Evolutionary conservation across 495 filamentous ascomycete species (phyloP).

Genomic region (Neurospora sp.): DNA sequence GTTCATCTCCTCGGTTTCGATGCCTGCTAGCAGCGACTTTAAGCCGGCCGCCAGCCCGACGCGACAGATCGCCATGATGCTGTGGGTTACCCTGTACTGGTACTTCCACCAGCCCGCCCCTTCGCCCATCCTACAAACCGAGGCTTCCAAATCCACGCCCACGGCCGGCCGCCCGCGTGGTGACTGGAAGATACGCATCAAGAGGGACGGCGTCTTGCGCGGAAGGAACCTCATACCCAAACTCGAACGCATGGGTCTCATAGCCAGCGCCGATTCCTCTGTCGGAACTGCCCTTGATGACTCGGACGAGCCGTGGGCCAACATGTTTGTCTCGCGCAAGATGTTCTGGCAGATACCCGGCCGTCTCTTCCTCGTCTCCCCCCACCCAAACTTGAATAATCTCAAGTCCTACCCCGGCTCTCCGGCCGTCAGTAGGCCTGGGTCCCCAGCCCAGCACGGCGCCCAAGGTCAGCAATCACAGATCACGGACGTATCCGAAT

Average conservation of each 20-base stretch:
- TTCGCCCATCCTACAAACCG: conserved; percentile 43
- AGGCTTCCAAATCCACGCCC: conserved; percentile 55
- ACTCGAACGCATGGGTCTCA: conserved; percentile 84
- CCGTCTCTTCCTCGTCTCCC: conserved; percentile 76
- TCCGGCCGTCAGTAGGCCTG: conserved; percentile 42
- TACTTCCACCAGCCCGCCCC: conserved; percentile 81
- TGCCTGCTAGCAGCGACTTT: conserved; percentile 67
- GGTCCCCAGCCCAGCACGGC: conserved; percentile 46
- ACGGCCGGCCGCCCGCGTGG: conserved; percentile 61
- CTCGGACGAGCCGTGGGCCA: conserved; percentile 54
- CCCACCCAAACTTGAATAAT: conserved; percentile 46
- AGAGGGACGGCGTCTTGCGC: conserved; percentile 76
- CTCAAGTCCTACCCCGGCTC: conserved; percentile 47
- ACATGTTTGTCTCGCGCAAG: conserved; percentile 72
- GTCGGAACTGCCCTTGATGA: conserved; percentile 59
- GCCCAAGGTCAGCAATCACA: conserved; percentile 8
- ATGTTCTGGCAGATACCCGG: conserved; percentile 91
- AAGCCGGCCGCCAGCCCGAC: conserved; percentile 70
- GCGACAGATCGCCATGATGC: conserved; percentile 86
- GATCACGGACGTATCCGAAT: conserved; percentile 16
- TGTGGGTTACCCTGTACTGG: conserved; percentile 92
- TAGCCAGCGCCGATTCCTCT: conserved; percentile 63
- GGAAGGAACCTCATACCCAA: conserved; percentile 76
- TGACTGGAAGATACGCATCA: conserved; percentile 82
- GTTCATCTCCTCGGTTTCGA: conserved; percentile 85